Base-by-base conservation (phyloP, 805 yeast species). In the Starmerella riodocensis region DNA sequence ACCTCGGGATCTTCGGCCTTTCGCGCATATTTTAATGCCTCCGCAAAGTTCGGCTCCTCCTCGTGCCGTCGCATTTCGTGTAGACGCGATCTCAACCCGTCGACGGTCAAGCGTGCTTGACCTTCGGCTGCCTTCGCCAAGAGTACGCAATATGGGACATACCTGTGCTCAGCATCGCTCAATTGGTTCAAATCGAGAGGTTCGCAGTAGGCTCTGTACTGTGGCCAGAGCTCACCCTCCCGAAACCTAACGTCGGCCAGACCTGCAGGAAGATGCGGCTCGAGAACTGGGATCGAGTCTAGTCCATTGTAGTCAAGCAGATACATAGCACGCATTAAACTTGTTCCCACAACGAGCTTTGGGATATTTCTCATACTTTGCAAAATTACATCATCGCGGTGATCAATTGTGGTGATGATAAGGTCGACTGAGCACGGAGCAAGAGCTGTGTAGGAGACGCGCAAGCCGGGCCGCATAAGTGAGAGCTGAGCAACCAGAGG, bases 61-160 rank as follows among this genome's bases (percentile, higher is more conserved):
- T 40, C 35, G 4, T 46, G 39, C 17, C 69, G 58, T 20, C 69
- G 58, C 55, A 67, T 53, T 43, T 32, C 54, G 51, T 27, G 69
- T 63, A 47, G 70, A 11, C 7, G 9, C 9, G 9, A 8, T 16
- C 18, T 9, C 18, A 28, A 12, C 17, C 18, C 17, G 9, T 8
- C 18, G 31, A 17, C n/a, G 9, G 9, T 14, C 8, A 11, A 7
- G 18, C 18, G 9, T 9, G 17, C 17, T 11, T 8, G 8, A 9
- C 9, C 9, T 24, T 24, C 27, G 9, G n/a, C 18, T 8, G 74
- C 73, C 50, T 76, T 74, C 25, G 75, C 61, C 29, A 78, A 63
- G 2, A 84, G 59, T 1, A 78, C 65, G 14, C 76, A 63, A 50
- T 69, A 83, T 0, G 96, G 95, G 8, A 82, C 66, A 48, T 77